Base-by-base conservation (phyloP, 2,329 filamentous ascomycete species). In the Penicillium sclerotigenum region DNA sequence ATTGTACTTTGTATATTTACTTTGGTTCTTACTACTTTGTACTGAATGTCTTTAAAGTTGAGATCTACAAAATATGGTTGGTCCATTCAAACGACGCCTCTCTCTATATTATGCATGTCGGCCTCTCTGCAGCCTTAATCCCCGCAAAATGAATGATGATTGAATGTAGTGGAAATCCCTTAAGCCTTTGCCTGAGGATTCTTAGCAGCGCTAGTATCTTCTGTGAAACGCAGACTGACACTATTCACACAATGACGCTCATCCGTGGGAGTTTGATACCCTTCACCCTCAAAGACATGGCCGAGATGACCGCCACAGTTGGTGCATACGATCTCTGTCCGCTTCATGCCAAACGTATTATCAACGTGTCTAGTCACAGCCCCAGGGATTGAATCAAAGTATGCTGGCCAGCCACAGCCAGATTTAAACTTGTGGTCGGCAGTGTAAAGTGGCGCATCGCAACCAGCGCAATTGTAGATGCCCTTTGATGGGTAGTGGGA, bases 191-290 rank as follows among this genome's bases (percentile, higher is more conserved):
- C 57, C 58, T 71, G 70, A 11, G 51, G 59, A 38, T 62, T 20
- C 43, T 54, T 47, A 3, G 43, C 29, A 20, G 57, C 47, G 9
- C 79, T 76, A 65, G 84, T 82, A 60, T 90, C 87, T 47, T 89
- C 79, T 1, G 80, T 82, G 71, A 99, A 97, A 66, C 86, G 94
- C 75, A 97, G 79, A 71, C 90, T 95, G 51, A 97, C 78, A 69
- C 90, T 94, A 72, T 97, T 99, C 56, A 99, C 94, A 71, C 94
- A 99, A 78, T 99, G 94, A 59, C 94, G 83, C 84, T 99, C 94
- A 73, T 99, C 88, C 20, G 92, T 97, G 5, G 94, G 91, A 22
- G 89, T 95, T 9, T 81, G 69, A 69, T 87, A 93, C 20, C 89
- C 88, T 75, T 96, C 91, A 13, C 91, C 91, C 79, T 94, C 93